A percentile compares a stretch with the other conserved stretches of the same genome.
These are phyloP conservation scores for Cucurbita maxima DNA, from an alignment of 306 rosid species.

Conservation along the genomic window DNA sequence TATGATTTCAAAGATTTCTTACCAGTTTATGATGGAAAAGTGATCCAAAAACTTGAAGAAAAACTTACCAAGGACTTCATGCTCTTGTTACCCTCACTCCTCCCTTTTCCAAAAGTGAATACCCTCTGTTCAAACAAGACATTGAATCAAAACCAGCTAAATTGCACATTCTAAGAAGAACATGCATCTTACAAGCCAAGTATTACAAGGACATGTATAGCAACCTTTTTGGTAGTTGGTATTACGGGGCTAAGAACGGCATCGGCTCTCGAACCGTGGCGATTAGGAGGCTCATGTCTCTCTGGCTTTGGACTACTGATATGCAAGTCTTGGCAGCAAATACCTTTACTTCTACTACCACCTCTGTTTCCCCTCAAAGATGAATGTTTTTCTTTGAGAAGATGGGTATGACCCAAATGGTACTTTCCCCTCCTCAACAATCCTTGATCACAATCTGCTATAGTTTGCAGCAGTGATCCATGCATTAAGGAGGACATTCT, in stretches of 20 bases:
- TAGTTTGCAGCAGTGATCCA: conserved; percentile 37
- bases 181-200: neutral
- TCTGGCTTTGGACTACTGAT: conserved; percentile 13
- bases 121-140: conserved; percentile 48
- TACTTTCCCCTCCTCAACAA: conserved; percentile 16
- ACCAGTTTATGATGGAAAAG: neutral
- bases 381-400: conserved; percentile 5
- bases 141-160: neutral
- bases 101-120: conserved; percentile 86
- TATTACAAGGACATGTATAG: neutral
- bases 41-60: neutral
- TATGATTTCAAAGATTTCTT: neutral
- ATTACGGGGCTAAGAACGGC: conserved; percentile 41
- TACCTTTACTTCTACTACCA: conserved; percentile 9
- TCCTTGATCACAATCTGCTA: conserved; percentile 23
- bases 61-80: conserved; percentile 83
- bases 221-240: conserved; percentile 62
- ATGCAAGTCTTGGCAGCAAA: neutral
- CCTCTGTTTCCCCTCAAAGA: neutral
- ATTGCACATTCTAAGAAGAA: neutral
- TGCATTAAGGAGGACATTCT: conserved; percentile 43
- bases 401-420: conserved; percentile 8
- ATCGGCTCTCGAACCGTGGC: conserved; percentile 15
- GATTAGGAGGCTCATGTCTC: conserved; percentile 10
- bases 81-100: conserved; percentile 79